Percentiles rank a stretch among this genome's conserved stretches.
These are phyloP conservation scores for Datisca glomerata DNA, from an alignment of 306 rosid species.

Conservation along the genomic window DNA sequence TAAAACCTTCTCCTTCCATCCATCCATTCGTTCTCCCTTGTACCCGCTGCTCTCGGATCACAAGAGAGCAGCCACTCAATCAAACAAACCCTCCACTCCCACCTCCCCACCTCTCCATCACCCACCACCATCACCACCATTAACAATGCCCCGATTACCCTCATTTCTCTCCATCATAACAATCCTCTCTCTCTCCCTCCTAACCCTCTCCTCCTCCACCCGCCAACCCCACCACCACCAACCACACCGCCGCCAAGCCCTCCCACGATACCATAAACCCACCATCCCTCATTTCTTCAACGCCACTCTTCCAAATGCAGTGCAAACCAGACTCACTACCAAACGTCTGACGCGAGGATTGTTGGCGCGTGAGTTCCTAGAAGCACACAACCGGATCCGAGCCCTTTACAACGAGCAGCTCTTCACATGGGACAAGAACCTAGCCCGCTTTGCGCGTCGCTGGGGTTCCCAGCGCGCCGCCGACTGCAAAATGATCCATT, in stretches of 20 bases:
- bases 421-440: slow-evolving; percentile 23
- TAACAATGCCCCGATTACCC: background rate
- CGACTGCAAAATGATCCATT: slow-evolving; percentile 38
- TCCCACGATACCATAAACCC: background rate
- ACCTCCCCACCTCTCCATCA: no score
- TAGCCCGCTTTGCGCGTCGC: slow-evolving; percentile 23
- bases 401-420: background rate
- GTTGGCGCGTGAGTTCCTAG: slow-evolving; percentile 24
- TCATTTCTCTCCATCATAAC: background rate
- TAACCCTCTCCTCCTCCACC: background rate
- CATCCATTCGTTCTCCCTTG: no score
- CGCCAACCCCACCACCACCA: background rate
- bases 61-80: background rate
- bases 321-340: background rate
- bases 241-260: background rate
- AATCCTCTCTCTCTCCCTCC: slow-evolving; percentile 1
- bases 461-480: slow-evolving; percentile 16
- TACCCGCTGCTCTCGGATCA: background rate
- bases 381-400: slow-evolving; percentile 46
- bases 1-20: no score
- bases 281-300: background rate
- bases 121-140: background rate
- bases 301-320: background rate
- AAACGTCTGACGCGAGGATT: background rate
- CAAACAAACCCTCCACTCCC: background rate